Conservation (phyloP, 805 yeast genomes). For the Gaillardinia entomophila region DNA sequence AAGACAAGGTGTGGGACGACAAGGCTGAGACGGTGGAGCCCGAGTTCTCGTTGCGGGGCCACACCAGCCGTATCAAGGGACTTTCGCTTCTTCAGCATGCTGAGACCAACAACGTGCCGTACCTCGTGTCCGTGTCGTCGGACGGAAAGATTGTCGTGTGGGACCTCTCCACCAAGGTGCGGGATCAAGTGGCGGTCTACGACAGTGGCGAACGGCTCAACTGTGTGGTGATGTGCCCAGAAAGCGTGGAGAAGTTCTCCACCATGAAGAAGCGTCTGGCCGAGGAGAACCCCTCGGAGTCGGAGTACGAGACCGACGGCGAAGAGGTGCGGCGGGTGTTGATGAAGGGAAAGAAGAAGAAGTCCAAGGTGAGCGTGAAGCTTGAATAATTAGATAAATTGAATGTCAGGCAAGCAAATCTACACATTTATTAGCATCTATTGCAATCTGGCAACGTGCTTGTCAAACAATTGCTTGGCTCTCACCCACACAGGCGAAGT, state of each 20-base stretch:
- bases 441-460: constrained; percentile 71
- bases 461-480: constrained; percentile 78
- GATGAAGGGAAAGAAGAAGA: constrained; percentile 42
- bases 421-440: constrained; percentile 8
- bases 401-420: too few relatives aligned
- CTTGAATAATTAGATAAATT: too few relatives aligned
- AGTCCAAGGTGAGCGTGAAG: constrained; percentile 42
- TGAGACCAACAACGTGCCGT: constrained; percentile 32
- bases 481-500: constrained; percentile 87
- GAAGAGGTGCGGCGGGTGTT: constrained; percentile 57
- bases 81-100: constrained; percentile 47
- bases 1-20: constrained; percentile 19
- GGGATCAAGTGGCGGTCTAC: constrained; percentile 85
- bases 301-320: constrained; percentile 73
- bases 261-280: constrained; percentile 57
- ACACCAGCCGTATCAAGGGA: constrained; percentile 80
- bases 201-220: constrained; percentile 87
- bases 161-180: constrained; percentile 49
- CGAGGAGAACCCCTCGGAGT: constrained; percentile 42
- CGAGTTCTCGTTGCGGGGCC: constrained; percentile 65
- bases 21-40: constrained; percentile 32
- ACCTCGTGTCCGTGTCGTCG: constrained; percentile 77
- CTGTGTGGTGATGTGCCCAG: constrained; percentile 75
- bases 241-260: constrained; percentile 65
- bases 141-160: constrained; percentile 93